Conservation (phyloP, 768 basidiomycete species). For the Leucosporidium yakuticum region DNA sequence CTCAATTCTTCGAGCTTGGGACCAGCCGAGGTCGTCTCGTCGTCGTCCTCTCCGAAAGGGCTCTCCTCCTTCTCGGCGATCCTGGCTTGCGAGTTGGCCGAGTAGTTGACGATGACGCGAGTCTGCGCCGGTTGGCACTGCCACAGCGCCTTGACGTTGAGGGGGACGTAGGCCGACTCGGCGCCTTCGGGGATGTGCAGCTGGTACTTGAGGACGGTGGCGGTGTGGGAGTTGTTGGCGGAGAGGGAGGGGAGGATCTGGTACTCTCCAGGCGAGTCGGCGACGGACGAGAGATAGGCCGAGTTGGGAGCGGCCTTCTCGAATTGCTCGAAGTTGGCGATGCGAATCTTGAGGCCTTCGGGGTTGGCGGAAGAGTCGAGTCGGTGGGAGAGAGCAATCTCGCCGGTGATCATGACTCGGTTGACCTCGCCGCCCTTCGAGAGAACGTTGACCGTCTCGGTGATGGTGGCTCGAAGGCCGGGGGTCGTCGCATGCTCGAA, state of each 20-base stretch:
- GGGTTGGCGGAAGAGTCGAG: constrained; percentile 8
- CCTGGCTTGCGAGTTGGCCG: constrained; percentile 29
- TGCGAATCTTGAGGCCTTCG: constrained; percentile 40
- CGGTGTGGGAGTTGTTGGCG: constrained; percentile 17
- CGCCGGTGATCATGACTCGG: constrained; percentile 46
- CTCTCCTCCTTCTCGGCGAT: constrained; percentile 16
- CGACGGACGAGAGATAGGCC: constrained; percentile 40
- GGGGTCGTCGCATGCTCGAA: constrained; percentile 28
- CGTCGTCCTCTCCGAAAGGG: constrained; percentile 34
- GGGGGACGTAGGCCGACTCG: constrained; percentile 36
- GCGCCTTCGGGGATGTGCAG: constrained; percentile 39
- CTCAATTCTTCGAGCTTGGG: constrained; percentile 37
- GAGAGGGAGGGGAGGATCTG: constrained; percentile 40
- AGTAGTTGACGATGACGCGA: constrained; percentile 45
- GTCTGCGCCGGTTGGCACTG: constrained; percentile 44
- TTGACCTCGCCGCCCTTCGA: constrained; percentile 41
- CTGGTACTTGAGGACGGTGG: constrained; percentile 47
- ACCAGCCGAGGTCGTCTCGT: background rate
- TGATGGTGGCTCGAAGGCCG: constrained; percentile 43
- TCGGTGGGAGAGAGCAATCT: constrained; percentile 41
- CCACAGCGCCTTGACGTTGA: constrained; percentile 45
- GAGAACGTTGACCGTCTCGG: constrained; percentile 47
- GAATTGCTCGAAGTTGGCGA: constrained; percentile 43
- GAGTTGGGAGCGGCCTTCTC: constrained; percentile 49
- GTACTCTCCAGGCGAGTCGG: constrained; percentile 41